Evolutionary conservation across 2,329 filamentous ascomycete genomes (phyloP), one percentile per base, ranked within the genome.

Genomic region (Parastagonospora avenae): DNA sequence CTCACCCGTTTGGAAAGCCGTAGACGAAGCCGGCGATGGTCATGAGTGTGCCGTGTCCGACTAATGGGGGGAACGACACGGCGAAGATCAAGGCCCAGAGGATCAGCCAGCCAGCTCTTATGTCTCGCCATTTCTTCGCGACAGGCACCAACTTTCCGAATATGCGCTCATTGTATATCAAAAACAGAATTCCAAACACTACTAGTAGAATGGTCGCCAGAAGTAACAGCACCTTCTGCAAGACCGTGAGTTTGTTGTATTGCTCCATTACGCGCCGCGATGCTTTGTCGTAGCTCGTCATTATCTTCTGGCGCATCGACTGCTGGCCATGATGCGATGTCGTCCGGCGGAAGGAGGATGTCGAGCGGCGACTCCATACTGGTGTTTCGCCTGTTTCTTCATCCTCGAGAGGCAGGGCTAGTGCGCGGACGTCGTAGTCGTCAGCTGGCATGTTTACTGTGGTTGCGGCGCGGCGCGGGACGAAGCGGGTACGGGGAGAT

Each of bases 11-110:
- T 50, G 85, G 85, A 62, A 90, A 82, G 0, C 88, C 88, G 70
- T 87, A 90, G 12, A 91, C 82, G 64, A 89, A 90, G 0, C 88
- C 88, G 3, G 85, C 79, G 15, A 89, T 80, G 1, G 87, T 90
- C 28, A 89, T 79, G 63, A 88, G 87, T 1, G 88, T 90, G 54
- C 88, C 90, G 79, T 96, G 96, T 11, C 92, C 92, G 57, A 97
- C 88, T 63, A 96, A 74, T 2, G 92, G 92, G 15, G 92, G 92
- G 72, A 96, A 95, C 2, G 88, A 90, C 12, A 92, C 88, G 35
- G 83, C 70, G 71, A 92, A 91, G 31, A 89, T 87, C 62, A 90
- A 77, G 29, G 83, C 71, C 84, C 91, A 96, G 33, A 94, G 80
- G 42, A 97, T 83, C 53, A 86, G 74, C 79, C 86, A 90, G 37